phyloP scores from a whole-genome alignment of 176 grass and related monocot species.

The Oryza longistaminata region DNA sequence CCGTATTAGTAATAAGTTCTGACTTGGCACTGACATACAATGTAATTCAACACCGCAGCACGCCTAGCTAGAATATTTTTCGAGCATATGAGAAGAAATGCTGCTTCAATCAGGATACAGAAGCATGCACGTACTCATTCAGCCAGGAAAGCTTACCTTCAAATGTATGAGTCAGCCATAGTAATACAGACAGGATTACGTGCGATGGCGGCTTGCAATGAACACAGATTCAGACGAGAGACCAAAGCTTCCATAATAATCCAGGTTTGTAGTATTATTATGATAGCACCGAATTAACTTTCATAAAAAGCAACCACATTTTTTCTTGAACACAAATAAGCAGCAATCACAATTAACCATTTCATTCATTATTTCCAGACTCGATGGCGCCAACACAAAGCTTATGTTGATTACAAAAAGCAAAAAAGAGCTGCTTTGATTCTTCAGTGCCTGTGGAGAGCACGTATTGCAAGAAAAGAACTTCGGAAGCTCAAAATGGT shows the following conservation, averaged over 20 bases:
- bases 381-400: conserved; percentile 84
- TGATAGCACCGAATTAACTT: not conserved
- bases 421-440: conserved; percentile 67
- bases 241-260: conserved; percentile 74
- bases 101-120: conserved; percentile 88
- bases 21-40: conserved; percentile 33
- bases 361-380: conserved; percentile 53
- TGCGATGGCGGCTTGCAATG: conserved; percentile 75
- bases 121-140: conserved; percentile 67
- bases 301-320: not conserved
- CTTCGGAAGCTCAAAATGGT: conserved; percentile 87
- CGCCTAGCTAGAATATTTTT: conserved; percentile 79
- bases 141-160: conserved; percentile 66
- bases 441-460: conserved; percentile 90
- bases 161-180: conserved; percentile 53
- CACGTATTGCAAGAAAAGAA: conserved; percentile 89
- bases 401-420: conserved; percentile 64
- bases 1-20: conserved; percentile 3
- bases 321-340: too few species aligned
- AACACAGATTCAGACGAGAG: conserved; percentile 65
- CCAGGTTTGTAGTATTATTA: conserved; percentile 49
- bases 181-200: conserved; percentile 78
- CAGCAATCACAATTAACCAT: conserved; percentile 3
- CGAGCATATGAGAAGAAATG: conserved; percentile 69
- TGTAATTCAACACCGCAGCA: conserved; percentile 47